Conservation (phyloP, 306 rosid species). For the Dalbergia oliveri region DNA sequence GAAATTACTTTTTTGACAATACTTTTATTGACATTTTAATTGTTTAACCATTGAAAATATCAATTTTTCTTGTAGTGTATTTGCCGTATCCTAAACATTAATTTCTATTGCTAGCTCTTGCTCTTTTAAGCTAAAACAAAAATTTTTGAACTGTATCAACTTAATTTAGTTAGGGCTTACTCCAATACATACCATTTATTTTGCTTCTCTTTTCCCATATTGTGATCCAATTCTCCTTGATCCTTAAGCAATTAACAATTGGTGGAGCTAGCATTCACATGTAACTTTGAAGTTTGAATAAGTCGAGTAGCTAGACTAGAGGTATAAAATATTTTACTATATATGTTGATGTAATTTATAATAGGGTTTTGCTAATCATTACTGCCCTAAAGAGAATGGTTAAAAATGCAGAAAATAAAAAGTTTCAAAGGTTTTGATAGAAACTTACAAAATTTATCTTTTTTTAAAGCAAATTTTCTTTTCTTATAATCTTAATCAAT, state of each 20-base stretch:
- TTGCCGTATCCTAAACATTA: constrained; percentile 27
- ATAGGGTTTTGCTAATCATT: too few relatives aligned
- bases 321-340: neutral
- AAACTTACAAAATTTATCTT: too few relatives aligned
- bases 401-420: too few relatives aligned
- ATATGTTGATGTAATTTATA: neutral
- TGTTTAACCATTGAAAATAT: too few relatives aligned
- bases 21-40: too few relatives aligned
- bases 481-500: too few relatives aligned
- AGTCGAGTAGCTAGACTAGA: neutral
- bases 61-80: too few relatives aligned
- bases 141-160: neutral
- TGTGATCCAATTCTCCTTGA: neutral
- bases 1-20: too few relatives aligned
- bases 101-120: neutral
- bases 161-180: neutral
- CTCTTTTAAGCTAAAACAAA: neutral
- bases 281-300: neutral
- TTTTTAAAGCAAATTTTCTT: too few relatives aligned
- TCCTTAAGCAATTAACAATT: neutral
- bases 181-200: neutral
- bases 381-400: too few relatives aligned
- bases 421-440: too few relatives aligned
- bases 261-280: neutral
- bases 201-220: neutral